Conservation (phyloP, 2,329 filamentous ascomycete species). For the Xylaria sp. region DNA sequence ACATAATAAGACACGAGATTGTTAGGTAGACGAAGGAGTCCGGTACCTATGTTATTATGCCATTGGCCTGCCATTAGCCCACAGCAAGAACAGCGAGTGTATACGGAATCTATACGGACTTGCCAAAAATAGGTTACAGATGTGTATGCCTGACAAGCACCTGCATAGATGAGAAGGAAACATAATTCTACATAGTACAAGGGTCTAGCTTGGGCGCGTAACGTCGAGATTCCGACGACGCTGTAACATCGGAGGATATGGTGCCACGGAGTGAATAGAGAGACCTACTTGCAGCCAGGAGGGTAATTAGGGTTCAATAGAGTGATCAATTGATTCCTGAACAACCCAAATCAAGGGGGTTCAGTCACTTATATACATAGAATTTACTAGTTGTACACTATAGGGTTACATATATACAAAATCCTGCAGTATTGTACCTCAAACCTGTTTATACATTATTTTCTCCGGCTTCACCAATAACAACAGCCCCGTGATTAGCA, state of each 20-base stretch:
- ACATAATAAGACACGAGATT: neutral
- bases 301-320: too few relatives aligned
- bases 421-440: too few relatives aligned
- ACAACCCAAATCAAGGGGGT: too few relatives aligned
- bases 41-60: neutral
- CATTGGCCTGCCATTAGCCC: neutral
- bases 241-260: too few relatives aligned
- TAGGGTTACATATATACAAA: neutral
- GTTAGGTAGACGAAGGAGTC: neutral
- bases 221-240: neutral
- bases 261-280: too few relatives aligned
- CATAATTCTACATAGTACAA: neutral
- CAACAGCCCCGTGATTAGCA: slow-evolving; percentile 48
- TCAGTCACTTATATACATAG: too few relatives aligned
- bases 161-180: neutral
- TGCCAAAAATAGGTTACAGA: neutral
- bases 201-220: neutral
- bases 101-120: neutral
- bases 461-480: neutral
- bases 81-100: neutral
- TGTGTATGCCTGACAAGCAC: neutral
- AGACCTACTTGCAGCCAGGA: too few relatives aligned
- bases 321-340: too few relatives aligned
- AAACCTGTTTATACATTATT: neutral
- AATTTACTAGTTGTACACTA: too few relatives aligned